phyloP scores from a whole-genome alignment of 2,329 filamentous ascomycete genomes.

The Epichloe uncinata region DNA sequence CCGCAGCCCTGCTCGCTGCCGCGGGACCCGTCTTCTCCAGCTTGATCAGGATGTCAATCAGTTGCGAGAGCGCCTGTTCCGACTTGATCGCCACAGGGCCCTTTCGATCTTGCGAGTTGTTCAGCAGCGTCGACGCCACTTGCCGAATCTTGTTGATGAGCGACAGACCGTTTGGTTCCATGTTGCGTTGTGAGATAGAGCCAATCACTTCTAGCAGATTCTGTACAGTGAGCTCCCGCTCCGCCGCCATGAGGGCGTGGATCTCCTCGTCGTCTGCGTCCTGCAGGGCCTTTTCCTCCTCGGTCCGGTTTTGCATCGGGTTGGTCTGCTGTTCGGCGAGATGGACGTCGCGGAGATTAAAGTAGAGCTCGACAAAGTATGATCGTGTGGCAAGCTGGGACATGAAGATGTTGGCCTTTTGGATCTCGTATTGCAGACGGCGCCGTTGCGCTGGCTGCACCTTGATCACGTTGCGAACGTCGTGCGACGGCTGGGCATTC shows the following conservation, averaged over 20 bases:
- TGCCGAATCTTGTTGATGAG: conserved; percentile 75
- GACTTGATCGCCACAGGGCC: conserved; percentile 39
- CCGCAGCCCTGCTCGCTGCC: conserved; percentile 17
- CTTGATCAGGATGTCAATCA: conserved; percentile 62
- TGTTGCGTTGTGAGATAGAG: conserved; percentile 70
- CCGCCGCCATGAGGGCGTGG: conserved; percentile 53
- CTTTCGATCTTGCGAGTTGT: conserved; percentile 38
- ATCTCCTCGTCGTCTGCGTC: conserved; percentile 33
- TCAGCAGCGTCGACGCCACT: conserved; percentile 67
- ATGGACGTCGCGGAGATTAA: conserved; percentile 58
- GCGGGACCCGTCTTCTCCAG: conserved; percentile 49
- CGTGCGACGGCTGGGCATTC: conserved; percentile 31
- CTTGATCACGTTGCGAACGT: conserved; percentile 36
- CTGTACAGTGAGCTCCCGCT: conserved; percentile 70
- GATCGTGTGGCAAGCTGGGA: conserved; percentile 71
- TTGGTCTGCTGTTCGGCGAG: conserved; percentile 30
- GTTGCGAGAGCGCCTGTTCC: conserved; percentile 57
- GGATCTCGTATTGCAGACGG: conserved; percentile 68
- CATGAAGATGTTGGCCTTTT: conserved; percentile 81
- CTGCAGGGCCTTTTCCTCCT: conserved; percentile 24
- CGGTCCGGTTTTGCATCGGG: conserved; percentile 19
- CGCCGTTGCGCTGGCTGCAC: conserved; percentile 37
- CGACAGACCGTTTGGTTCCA: conserved; percentile 55
- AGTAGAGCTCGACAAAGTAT: conserved; percentile 78
- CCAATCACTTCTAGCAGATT: conserved; percentile 63